Base-by-base conservation (phyloP, 371 early-diverging fungal genomes). In the Entomophthora muscae region DNA sequence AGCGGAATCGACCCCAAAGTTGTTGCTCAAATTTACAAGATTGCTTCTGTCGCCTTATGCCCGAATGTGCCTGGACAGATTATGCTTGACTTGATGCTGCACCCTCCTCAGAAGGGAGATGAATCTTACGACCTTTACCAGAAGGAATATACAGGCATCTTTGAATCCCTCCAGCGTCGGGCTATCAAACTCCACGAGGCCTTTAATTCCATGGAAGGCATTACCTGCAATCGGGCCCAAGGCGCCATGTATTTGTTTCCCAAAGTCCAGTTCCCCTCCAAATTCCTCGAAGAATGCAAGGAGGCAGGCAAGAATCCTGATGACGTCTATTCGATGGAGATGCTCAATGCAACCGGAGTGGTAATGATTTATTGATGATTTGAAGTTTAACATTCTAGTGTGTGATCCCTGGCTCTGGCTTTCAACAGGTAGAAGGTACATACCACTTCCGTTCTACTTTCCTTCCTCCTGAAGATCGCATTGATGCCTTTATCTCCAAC, bases 171-270 rank as follows among this genome's bases (percentile, higher is more conserved):
- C 57, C 72, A 75, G 67, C 83, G 90, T 54, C 79, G 98, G 52
- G 84, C 93, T 24, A 71, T 64, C 55, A 85, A 81, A 68, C 80
- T 97, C 26, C 82, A 82, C 3, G 70, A 71, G 1, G 85, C 84
- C 12, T 89, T 97, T 71, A 93, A 93, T 71, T 58, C 65, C 3
- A 73, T 95, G 63, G 90, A 91, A 69, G 89, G 86, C 23, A 86
- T 90, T 32, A 81, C 82, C 24, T 95, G 96, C 76, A 88, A 93
- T 67, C 72, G 74, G 60, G 95, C 95, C 22, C 72, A 84, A 67
- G 98, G 98, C 23, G 89, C 98, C 57, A 90, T 98, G 95, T 98
- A 98, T 73, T 77, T 95, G 54, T 95, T 95, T 83, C 97, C 96
- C 3, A 76, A 71, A 53, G 78, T 98, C 42, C 67, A 71, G 13